Evolutionary conservation across 768 basidiomycete genomes (phyloP).

Genomic region (Polyporus arcularius): DNA sequence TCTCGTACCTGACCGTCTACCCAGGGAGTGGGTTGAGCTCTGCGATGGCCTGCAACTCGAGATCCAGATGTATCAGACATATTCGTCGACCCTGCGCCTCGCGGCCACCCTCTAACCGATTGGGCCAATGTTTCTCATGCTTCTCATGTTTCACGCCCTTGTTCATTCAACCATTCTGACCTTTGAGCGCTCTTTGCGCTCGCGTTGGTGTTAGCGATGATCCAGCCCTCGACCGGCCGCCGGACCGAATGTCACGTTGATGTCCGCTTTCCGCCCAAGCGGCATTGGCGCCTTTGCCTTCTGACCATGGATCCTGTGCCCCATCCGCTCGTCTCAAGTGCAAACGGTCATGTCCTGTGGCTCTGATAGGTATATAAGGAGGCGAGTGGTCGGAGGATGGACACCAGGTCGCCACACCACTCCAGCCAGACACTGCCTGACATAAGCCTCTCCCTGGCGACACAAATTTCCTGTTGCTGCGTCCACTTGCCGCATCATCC

Average conservation of each 20-base stretch:
- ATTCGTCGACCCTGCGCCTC: too few species aligned
- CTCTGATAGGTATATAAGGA: conserved; percentile 1
- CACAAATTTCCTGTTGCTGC: neutral
- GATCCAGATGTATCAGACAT: too few species aligned
- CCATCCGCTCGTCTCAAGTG: neutral
- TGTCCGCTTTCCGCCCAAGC: neutral
- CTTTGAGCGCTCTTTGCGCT: neutral
- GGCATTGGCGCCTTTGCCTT: neutral
- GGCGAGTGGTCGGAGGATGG: neutral
- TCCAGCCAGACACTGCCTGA: conserved; percentile 5
- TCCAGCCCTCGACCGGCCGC: neutral
- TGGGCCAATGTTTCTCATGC: neutral
- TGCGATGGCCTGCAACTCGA: too few species aligned
- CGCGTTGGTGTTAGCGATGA: neutral
- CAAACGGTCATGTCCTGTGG: neutral
- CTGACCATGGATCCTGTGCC: too few species aligned
- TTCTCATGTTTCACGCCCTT: neutral
- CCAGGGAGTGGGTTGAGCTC: too few species aligned
- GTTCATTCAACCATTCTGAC: neutral
- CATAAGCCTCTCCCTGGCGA: conserved; percentile 11
- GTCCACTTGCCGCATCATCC: neutral
- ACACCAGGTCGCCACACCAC: conserved; percentile 1
- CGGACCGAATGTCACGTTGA: conserved; percentile 11
- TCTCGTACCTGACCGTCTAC: neutral
- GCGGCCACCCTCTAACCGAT: too few species aligned